phyloP scores from a whole-genome alignment of 257 asterid species.

The Schizonepeta tenuifolia region DNA sequence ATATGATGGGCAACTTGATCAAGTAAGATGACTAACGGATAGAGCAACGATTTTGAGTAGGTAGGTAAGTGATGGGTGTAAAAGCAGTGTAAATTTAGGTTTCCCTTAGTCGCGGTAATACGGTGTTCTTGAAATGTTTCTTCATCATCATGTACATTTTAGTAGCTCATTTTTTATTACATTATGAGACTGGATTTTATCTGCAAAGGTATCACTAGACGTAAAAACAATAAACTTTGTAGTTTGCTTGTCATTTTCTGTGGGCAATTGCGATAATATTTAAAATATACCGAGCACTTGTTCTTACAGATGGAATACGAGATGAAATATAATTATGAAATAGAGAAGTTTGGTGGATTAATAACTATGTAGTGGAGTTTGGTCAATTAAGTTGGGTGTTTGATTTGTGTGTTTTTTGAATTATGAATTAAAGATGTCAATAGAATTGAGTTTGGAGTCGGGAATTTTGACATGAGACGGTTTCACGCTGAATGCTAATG shows the following conservation, averaged over 20 bases:
- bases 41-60: constrained; percentile 36
- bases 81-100: constrained; percentile 27
- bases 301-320: not conserved
- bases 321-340: not conserved
- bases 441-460: too few species aligned
- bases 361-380: too few species aligned
- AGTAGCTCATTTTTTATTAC: not conserved
- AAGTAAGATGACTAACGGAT: not conserved
- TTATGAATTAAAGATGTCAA: too few species aligned
- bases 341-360: not conserved
- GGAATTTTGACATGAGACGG: too few species aligned
- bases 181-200: not conserved
- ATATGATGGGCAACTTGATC: not conserved
- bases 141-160: not conserved
- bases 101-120: not conserved
- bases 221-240: not conserved
- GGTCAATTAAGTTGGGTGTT: not conserved
- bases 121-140: not conserved
- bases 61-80: constrained; percentile 16
- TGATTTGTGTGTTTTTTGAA: not conserved
- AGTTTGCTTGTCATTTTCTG: not conserved
- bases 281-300: not conserved
- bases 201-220: too few species aligned
- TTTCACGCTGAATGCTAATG: too few species aligned
- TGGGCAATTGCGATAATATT: not conserved